A percentile compares a stretch with the other conserved stretches of the same genome.
phyloP scores from a whole-genome alignment of 768 basidiomycete genomes.

The Boletus sp. region DNA sequence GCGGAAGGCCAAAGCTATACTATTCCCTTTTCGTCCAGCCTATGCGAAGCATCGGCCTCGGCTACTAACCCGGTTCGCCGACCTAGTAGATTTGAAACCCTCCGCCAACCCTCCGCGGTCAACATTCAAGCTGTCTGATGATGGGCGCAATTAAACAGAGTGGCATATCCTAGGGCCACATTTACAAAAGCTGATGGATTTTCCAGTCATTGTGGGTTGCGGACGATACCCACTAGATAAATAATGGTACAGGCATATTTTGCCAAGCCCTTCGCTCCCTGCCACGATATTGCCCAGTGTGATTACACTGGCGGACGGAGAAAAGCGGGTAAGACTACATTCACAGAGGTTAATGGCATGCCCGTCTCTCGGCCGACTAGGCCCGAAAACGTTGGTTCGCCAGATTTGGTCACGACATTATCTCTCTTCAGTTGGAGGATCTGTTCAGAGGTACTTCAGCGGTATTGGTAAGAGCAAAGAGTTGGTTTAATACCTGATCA shows the following conservation, averaged over 20 bases:
- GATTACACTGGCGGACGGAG: neutral
- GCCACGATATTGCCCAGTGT: too few relatives aligned
- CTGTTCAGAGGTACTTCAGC: conserved; percentile 33
- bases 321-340: conserved; percentile 58
- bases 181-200: too few relatives aligned
- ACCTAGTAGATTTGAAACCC: too few relatives aligned
- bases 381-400: conserved; percentile 30
- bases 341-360: conserved; percentile 44
- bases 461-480: neutral
- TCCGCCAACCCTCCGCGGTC: too few relatives aligned
- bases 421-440: conserved; percentile 61
- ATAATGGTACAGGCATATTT: neutral
- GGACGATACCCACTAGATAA: neutral
- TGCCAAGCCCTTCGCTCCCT: too few relatives aligned
- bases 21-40: too few relatives aligned
- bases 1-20: too few relatives aligned
- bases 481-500: conserved; percentile 49
- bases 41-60: too few relatives aligned
- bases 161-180: too few relatives aligned
- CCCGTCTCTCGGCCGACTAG: conserved; percentile 39
- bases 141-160: too few relatives aligned
- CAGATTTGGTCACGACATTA: conserved; percentile 46
- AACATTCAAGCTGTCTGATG: neutral
- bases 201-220: neutral
- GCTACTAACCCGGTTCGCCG: too few relatives aligned